Conservation (phyloP, 2,329 filamentous ascomycete species). For the Ophiostoma sp. region DNA sequence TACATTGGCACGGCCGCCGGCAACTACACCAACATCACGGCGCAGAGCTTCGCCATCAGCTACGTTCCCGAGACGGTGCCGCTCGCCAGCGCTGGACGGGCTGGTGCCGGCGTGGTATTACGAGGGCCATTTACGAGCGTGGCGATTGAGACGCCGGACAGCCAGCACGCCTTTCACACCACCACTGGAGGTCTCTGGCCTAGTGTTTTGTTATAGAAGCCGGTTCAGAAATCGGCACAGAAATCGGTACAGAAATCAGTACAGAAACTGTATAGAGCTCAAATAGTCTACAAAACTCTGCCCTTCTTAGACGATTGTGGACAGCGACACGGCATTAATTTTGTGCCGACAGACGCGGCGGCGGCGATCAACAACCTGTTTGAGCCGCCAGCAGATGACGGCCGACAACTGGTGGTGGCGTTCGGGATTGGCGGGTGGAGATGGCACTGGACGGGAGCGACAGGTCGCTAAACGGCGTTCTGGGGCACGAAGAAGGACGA, state of each 20-base stretch:
- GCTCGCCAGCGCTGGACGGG: conserved; percentile 31
- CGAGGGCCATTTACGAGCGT: conserved; percentile 22
- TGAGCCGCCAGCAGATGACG: conserved; percentile 17
- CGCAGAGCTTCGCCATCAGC: conserved; percentile 40
- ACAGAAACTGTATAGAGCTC: no score
- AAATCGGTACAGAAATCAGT: no score
- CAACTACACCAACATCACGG: conserved; percentile 36
- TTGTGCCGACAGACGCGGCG: conserved; percentile 20
- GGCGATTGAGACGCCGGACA: background rate
- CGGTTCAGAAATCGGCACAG: no score
- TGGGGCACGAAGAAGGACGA: background rate
- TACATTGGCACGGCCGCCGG: conserved; percentile 28
- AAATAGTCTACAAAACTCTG: no score
- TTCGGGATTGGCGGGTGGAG: background rate
- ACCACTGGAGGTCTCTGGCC: background rate
- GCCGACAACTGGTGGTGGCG: background rate
- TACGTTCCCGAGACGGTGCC: conserved; percentile 42
- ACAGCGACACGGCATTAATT: conserved; percentile 23
- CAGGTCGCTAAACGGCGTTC: background rate
- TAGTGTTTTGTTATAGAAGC: no score
- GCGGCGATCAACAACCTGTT: conserved; percentile 21
- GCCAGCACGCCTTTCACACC: background rate
- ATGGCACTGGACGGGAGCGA: background rate
- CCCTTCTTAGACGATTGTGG: conserved; percentile 21
- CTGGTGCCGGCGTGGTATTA: conserved; percentile 24